Evolutionary conservation across 225 moss, liverwort and hornwort species (phyloP), one percentile per base, ranked within the genome.

Genomic region (Sphagnum contortum): DNA sequence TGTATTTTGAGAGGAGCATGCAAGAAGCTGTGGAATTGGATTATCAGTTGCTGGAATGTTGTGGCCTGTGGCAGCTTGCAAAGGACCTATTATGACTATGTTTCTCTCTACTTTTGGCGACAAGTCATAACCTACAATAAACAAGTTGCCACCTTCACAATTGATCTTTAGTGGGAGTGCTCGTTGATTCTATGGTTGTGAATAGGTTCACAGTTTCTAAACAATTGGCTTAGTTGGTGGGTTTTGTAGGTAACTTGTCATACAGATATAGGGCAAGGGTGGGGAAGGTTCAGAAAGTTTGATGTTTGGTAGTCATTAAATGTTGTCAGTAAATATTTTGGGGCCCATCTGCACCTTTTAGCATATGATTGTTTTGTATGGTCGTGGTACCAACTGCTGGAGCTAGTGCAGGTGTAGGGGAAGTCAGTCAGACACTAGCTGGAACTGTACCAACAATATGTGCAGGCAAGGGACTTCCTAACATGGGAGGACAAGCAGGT

Each of bases 401-500:
- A 62, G 48, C 84, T 14, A 86, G 87, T 68, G 73, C 71, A 53
- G 90, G 83, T 48, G 69, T 69, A 56, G 78, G 74, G 55, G 83
- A 71, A 10, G 57, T 48, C 7, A 45, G 56, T 9, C 48, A 60
- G 67, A 55, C 13, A 56, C 29, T 66, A 12, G 79, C 64, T 8
- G 75, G 79, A 44, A 58, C 70, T 48, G 76, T 60, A n/a, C 59
- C 70, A 0, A 71, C 73, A 57, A 64, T 62, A 53, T 75, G 75
- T 50, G 69, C 55, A 14, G 84, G 68, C 48, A 80, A 67, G 8
- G 84, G 84, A 49, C 67, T 85, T 44, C 84, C 78, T 4, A 78
- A 78, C 68, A 60, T 85, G 63, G 78, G 91, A 62, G 83, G 83
- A 65, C 88, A 91, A n/a, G 88, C 81, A 3, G 91, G 88, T 8